These are phyloP conservation scores for Diphasiastrum complanatum DNA, from an alignment of 83 land plant species.

Conservation along the genomic window DNA sequence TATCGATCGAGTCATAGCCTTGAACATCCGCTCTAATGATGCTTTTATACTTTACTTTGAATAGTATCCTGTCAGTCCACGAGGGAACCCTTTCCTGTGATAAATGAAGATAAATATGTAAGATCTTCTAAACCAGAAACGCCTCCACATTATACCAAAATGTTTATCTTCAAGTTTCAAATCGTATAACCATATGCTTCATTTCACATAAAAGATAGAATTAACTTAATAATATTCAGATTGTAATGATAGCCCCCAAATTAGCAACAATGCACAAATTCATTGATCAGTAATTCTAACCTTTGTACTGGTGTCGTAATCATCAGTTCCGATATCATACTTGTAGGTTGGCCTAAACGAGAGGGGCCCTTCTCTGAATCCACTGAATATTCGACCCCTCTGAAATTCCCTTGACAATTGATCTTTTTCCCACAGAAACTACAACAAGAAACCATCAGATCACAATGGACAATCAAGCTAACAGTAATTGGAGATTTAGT, in stretches of 20 bases:
- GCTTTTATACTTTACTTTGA: conserved; percentile 40
- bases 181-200: no score
- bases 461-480: no score
- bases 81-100: conserved; percentile 70
- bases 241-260: no score
- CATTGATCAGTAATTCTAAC: no score
- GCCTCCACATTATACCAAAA: neutral
- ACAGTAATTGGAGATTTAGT: no score
- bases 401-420: conserved; percentile 60
- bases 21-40: conserved; percentile 37
- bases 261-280: no score
- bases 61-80: conserved; percentile 78
- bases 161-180: no score
- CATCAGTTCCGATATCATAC: conserved; percentile 61
- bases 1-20: conserved; percentile 54
- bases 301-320: conserved; percentile 78
- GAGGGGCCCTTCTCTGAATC: conserved; percentile 65
- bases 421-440: conserved; percentile 59
- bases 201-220: no score
- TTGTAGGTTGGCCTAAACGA: conserved; percentile 78
- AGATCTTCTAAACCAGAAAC: neutral
- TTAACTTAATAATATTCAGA: no score
- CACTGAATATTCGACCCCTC: conserved; percentile 62
- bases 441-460: conserved; percentile 4
- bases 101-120: neutral